Percentiles rank a stretch among this genome's conserved stretches.
phyloP scores from a whole-genome alignment of 345 rosid genomes.

The Luvunga scandens region DNA sequence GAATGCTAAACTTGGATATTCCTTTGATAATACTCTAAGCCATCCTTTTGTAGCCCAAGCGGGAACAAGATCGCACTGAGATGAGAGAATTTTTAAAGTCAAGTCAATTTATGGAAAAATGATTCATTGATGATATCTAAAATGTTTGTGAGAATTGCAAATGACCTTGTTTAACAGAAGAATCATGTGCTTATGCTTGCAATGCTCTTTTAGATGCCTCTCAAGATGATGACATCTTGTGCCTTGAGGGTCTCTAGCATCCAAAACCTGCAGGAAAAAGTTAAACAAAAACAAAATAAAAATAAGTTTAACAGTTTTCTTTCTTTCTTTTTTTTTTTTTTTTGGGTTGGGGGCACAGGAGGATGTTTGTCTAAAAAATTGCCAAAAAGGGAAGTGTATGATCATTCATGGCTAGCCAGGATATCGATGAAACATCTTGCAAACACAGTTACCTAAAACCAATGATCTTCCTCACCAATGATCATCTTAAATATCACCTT shows the following conservation, averaged over 20 bases:
- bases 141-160: background rate
- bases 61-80: slow-evolving; percentile 91
- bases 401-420: background rate
- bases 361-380: background rate
- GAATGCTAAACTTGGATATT: slow-evolving; percentile 93
- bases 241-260: slow-evolving; percentile 95
- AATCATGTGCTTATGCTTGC: slow-evolving; percentile 88
- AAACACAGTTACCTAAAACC: background rate
- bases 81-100: background rate
- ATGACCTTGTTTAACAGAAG: slow-evolving; percentile 85
- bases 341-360: too few species aligned
- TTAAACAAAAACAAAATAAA: background rate
- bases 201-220: slow-evolving; percentile 86
- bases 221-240: slow-evolving; percentile 90
- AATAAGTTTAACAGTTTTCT: background rate
- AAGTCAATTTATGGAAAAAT: background rate
- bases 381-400: background rate
- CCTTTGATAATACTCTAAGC: slow-evolving; percentile 84
- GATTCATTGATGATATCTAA: background rate
- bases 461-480: background rate
- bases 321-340: too few species aligned
- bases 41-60: slow-evolving; percentile 97
- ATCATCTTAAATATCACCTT: background rate
- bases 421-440: background rate
- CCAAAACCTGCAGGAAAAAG: slow-evolving; percentile 64